Conservation (phyloP, 768 basidiomycete species). For the Fistulinella prunicolor region DNA sequence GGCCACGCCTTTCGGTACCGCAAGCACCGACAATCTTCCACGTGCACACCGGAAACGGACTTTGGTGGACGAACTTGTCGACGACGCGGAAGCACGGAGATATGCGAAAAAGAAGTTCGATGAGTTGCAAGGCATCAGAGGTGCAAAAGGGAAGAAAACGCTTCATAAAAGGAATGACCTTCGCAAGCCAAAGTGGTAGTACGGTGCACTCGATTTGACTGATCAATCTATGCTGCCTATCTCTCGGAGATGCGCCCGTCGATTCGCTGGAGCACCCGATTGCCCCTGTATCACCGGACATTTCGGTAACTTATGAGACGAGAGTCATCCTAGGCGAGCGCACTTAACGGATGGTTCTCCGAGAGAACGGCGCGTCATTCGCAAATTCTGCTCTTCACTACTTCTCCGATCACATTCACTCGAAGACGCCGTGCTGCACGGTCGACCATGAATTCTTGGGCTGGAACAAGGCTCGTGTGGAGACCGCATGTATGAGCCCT, state of each 20-base stretch:
- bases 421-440: conserved; percentile 6
- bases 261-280: background rate
- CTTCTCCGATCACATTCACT: conserved; percentile 12
- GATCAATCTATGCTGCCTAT: conserved; percentile 9
- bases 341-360: conserved; percentile 3
- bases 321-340: background rate
- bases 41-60: conserved; percentile 72
- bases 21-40: conserved; percentile 68
- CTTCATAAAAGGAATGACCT: conserved; percentile 60
- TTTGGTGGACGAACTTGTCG: conserved; percentile 84
- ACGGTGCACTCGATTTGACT: conserved; percentile 2
- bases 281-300: background rate
- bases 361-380: conserved; percentile 10
- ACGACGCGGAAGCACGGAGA: conserved; percentile 79
- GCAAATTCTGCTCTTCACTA: conserved; percentile 4
- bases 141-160: conserved; percentile 68
- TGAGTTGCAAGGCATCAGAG: conserved; percentile 66
- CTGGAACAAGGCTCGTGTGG: background rate
- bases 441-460: background rate
- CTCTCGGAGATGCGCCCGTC: background rate
- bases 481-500: background rate
- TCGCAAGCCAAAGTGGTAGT: conserved; percentile 69
- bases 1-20: conserved; percentile 66
- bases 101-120: conserved; percentile 93
- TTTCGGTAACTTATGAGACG: background rate